Base-by-base conservation (phyloP, 331 rosid genomes). In the Telfairia occidentalis region DNA sequence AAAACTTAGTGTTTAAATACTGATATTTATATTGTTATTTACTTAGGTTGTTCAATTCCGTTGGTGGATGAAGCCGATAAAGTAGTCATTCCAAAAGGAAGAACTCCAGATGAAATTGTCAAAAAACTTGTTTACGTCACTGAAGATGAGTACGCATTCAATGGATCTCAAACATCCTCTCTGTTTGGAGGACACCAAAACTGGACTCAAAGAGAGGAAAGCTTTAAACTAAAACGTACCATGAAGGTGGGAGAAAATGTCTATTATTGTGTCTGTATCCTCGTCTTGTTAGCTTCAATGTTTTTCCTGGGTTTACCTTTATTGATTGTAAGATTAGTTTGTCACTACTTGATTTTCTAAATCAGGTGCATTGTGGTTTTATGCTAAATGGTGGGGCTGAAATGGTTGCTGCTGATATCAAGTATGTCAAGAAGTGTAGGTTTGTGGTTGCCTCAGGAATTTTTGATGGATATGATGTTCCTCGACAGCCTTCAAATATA, bases 391-490 rank as follows among this genome's bases (percentile, higher is more conserved):
- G 96, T 42, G 97, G 98, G 46, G 95, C 92, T 80, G 97, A 88
- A 37, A 91, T 94, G 96, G 81, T 79, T 84, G 82, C 78, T 16
- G 78, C 75, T 29, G 97, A 94, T 73, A 59, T 83, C 73, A 80
- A 86, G 74, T 87, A 83, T 87, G 98, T 85, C 60, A 84, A 87
- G 89, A 94, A 84, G 79, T 94, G 98, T 79, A 86, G 88, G 78
- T 91, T 94, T 81, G 92, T 94, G 70, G 98, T 94, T 84, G 97
- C 96, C 45, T 94, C 97, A 9, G 98, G 97, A 78, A 92, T 92
- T 82, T 91, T 95, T 76, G 93, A 95, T 77, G 99, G 97, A 73
- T 95, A 95, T 70, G 99, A 95, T 79, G 53, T 85, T 80, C 97
- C 97, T 53, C 99, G 89, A 65, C 90, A 95, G 81, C 98, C 98